Conservation (phyloP, 2,329 filamentous ascomycete genomes). For the Clarireedia paspali region DNA sequence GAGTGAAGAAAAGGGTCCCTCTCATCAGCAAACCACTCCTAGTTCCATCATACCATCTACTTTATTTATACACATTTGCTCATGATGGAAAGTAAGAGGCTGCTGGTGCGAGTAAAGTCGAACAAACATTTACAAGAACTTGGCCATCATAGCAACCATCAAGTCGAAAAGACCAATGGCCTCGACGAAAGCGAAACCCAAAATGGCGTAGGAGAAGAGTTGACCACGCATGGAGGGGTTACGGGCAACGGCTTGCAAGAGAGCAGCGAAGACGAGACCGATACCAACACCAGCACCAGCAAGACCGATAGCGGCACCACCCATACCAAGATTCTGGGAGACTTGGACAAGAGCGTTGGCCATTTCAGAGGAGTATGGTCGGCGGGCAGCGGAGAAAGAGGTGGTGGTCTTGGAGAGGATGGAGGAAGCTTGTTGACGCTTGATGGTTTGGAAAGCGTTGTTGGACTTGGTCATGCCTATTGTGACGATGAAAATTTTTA, state of each 20-base stretch:
- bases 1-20: too few species aligned
- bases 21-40: neutral
- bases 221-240: conserved; percentile 92
- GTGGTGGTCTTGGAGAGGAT: conserved; percentile 48
- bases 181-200: conserved; percentile 92
- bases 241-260: conserved; percentile 83
- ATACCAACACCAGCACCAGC: conserved; percentile 92
- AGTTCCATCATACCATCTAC: conserved; percentile 3
- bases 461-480: conserved; percentile 32
- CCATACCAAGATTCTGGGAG: conserved; percentile 87
- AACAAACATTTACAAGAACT: conserved; percentile 51
- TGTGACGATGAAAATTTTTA: conserved; percentile 18
- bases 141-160: conserved; percentile 91
- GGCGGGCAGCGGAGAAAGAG: conserved; percentile 29
- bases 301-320: conserved; percentile 83
- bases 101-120: too few species aligned
- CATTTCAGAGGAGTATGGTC: conserved; percentile 81
- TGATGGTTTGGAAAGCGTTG: conserved; percentile 36
- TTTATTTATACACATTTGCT: conserved; percentile 3
- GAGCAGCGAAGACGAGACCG: conserved; percentile 86
- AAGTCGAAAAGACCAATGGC: conserved; percentile 84
- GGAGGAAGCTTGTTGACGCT: conserved; percentile 63
- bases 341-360: conserved; percentile 83
- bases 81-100: too few species aligned
- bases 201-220: conserved; percentile 94